Conservation (phyloP, 73 alveolate species). For the Uronychia binucleata region DNA sequence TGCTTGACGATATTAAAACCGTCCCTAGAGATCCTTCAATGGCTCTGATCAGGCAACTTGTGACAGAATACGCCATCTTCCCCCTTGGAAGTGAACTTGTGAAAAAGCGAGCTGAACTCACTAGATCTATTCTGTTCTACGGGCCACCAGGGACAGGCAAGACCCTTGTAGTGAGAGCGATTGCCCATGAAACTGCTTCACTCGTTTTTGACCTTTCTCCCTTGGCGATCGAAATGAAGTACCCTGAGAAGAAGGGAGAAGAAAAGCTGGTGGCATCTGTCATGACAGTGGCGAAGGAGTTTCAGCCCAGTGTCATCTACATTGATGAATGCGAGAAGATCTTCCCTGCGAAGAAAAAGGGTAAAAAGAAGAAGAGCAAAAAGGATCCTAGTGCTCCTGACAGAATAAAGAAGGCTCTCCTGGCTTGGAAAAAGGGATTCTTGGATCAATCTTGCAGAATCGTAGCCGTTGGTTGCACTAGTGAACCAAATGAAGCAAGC, state of each 20-base stretch:
- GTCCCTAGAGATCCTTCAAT: conserved; percentile 83
- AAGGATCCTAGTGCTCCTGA: conserved; percentile 70
- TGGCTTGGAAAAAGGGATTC: conserved; percentile 68
- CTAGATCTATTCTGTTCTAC: conserved; percentile 79
- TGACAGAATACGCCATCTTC: conserved; percentile 75
- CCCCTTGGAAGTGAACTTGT: conserved; percentile 86
- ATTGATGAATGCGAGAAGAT: conserved; percentile 89
- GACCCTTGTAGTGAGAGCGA: conserved; percentile 95
- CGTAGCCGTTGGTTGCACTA: conserved; percentile 80
- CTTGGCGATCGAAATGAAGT: conserved; percentile 56
- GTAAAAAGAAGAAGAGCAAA: conserved; percentile 71
- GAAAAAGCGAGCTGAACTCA: conserved; percentile 71
- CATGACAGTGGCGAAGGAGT: conserved; percentile 82
- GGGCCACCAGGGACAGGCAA: conserved; percentile 99
- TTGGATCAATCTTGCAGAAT: conserved; percentile 77
- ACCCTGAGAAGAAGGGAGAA: conserved; percentile 73
- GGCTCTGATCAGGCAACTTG: conserved; percentile 77
- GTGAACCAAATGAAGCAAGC: conserved; percentile 75
- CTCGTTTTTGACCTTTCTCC: conserved; percentile 90
- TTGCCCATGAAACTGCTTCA: conserved; percentile 94
- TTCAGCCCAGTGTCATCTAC: conserved; percentile 85
- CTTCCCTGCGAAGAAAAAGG: conserved; percentile 81
- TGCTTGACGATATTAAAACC: conserved; percentile 53
- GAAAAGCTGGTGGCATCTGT: conserved; percentile 78
- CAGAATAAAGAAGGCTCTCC: conserved; percentile 61